These are phyloP conservation scores for Leccinum sublutescens DNA, from an alignment of 768 basidiomycete genomes.

Conservation along the genomic window DNA sequence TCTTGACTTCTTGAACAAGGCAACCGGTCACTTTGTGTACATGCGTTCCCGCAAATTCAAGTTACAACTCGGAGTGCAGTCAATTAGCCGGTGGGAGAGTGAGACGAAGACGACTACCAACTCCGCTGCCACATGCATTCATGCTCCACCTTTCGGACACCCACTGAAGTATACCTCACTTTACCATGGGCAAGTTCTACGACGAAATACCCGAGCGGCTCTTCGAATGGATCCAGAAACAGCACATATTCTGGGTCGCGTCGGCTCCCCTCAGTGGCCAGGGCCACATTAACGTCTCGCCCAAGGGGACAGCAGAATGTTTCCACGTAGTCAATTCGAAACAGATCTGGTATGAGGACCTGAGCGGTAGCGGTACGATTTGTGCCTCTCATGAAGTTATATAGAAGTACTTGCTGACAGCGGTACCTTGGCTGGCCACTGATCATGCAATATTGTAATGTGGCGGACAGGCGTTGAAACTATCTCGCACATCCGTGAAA, in stretches of 20 bases:
- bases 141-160: not conserved
- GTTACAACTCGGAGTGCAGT: too few species aligned
- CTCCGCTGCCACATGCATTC: too few species aligned
- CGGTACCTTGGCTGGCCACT: not conserved
- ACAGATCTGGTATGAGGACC: slow-evolving; percentile 72
- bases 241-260: slow-evolving; percentile 72
- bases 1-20: too few species aligned
- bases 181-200: slow-evolving; percentile 54
- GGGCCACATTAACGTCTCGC: slow-evolving; percentile 66
- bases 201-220: slow-evolving; percentile 56
- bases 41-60: too few species aligned
- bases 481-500: slow-evolving; percentile 59
- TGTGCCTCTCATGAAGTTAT: slow-evolving; percentile 13
- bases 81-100: not conserved
- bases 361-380: slow-evolving; percentile 60
- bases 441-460: not conserved
- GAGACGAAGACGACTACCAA: not conserved
- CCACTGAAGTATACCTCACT: not conserved
- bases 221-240: slow-evolving; percentile 56
- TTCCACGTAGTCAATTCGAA: slow-evolving; percentile 58
- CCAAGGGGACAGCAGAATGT: slow-evolving; percentile 61
- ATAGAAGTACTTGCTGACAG: not conserved
- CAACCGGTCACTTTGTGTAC: too few species aligned
- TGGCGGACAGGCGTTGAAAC: slow-evolving; percentile 49
- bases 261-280: slow-evolving; percentile 56